A percentile compares a stretch with the other conserved stretches of the same genome.
Conservation (phyloP, 306 rosid species). For the Mucuna pruriens region DNA sequence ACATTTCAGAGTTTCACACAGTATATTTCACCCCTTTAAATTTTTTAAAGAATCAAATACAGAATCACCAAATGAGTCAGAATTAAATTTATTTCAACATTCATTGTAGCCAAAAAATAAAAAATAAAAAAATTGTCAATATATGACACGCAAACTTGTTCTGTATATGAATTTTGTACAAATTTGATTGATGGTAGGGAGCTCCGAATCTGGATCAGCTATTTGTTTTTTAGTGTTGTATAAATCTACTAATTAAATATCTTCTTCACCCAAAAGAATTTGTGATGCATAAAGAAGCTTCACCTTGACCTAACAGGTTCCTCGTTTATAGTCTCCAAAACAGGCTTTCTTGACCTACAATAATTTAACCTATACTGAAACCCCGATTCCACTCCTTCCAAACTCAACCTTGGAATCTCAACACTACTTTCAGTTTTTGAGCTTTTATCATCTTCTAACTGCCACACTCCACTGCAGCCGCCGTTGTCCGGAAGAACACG, state of each 20-base stretch:
- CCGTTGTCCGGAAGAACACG: conserved; percentile 51
- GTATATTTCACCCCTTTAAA: background rate
- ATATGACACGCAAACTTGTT: conserved; percentile 17
- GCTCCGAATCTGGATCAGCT: too few species aligned
- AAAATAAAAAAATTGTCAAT: background rate
- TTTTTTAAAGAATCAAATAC: background rate
- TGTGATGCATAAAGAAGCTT: background rate
- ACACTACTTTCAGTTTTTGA: background rate
- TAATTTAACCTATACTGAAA: conserved; percentile 61
- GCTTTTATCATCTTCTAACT: background rate
- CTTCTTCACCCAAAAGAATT: background rate
- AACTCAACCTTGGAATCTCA: conserved; percentile 55
- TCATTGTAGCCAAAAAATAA: background rate
- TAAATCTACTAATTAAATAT: background rate
- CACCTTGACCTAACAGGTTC: conserved; percentile 52
- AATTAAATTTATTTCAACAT: background rate
- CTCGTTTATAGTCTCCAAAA: conserved; percentile 83
- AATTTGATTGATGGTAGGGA: background rate
- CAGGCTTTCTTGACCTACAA: conserved; percentile 81
- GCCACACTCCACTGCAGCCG: background rate
- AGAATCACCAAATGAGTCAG: background rate
- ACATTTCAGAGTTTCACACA: background rate
- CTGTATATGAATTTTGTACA: conserved; percentile 22
- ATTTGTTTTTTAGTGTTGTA: background rate
- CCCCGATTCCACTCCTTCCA: conserved; percentile 67